These are phyloP conservation scores for Sclerotinia nivalis DNA, from an alignment of 2,329 filamentous ascomycete genomes.

Conservation along the genomic window DNA sequence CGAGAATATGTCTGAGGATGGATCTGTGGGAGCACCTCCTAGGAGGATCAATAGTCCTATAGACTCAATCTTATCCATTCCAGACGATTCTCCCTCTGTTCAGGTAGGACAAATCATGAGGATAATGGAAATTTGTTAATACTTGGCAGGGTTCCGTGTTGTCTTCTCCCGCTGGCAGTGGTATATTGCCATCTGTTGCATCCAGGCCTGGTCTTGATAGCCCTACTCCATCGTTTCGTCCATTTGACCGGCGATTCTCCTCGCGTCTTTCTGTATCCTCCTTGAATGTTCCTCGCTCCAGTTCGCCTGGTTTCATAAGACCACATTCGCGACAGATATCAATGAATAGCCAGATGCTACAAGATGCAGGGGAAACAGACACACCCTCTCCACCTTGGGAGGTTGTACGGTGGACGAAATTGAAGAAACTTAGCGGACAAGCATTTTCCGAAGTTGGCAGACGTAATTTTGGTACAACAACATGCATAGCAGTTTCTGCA, in stretches of 20 bases:
- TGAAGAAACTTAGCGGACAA: conserved; percentile 85
- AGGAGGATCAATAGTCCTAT: conserved; percentile 65
- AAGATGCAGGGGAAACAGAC: conserved; percentile 65
- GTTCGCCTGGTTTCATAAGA: conserved; percentile 70
- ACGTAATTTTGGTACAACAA: conserved; percentile 88
- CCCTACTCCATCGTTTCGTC: conserved; percentile 80
- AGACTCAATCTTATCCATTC: conserved; percentile 69
- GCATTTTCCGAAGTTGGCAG: conserved; percentile 90
- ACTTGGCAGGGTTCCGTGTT: conserved; percentile 56
- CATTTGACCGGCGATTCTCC: conserved; percentile 93
- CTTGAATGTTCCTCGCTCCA: conserved; percentile 62
- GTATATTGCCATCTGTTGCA: conserved; percentile 67
- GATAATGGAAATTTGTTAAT: conserved; percentile 22
- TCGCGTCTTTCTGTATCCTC: conserved; percentile 70
- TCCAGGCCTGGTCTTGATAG: conserved; percentile 66
- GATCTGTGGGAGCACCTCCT: conserved; percentile 55
- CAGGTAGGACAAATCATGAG: conserved; percentile 56
- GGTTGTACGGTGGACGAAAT: conserved; percentile 91
- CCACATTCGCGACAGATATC: conserved; percentile 80
- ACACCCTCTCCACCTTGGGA: conserved; percentile 87
- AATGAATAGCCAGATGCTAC: conserved; percentile 66
- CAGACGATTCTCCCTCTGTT: conserved; percentile 81
- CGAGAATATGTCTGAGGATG: conserved; percentile 53
- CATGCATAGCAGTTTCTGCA: conserved; percentile 84
- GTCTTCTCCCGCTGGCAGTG: conserved; percentile 73